Base-by-base conservation (phyloP, 495 filamentous ascomycete genomes). In the Geopyxis carbonaria region DNA sequence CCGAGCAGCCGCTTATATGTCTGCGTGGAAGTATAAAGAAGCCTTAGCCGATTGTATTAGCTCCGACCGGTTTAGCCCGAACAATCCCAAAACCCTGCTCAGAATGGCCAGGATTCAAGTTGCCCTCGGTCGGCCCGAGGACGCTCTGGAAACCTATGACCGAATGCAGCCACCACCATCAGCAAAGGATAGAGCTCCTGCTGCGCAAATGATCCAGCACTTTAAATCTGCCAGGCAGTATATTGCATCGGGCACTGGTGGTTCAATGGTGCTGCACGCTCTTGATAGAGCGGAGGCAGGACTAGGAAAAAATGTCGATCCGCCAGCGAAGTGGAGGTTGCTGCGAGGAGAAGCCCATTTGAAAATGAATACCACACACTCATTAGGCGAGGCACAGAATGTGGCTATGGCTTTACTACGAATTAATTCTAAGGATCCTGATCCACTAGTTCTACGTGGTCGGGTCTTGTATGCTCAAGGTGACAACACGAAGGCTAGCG, bases 301-400 rank as follows among this genome's bases (percentile, higher is more conserved):
- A 10, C 64, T 97, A 15, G 89, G 84, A 2, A 34, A 57, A 22
- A 73, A 72, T 15, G 83, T 83, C 14, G 64, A 70, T 42, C 73
- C 75, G 57, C 89, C 89, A 11, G 71, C 86, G 57, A 87, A 91
- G 56, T 97, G 89, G 89, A 77, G 75, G 51, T 61, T 97, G 42
- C 72, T 97, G 74, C 69, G 80, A 11, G 91, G 83, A 15, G 86
- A 93, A 60, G 91, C 91, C n/a, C 78, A 89, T 47, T 62, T 97
- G 34, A 89, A 80, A 66, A 85, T 95, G 79, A 80, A 79, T 38
- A 85, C 79, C 49, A 69, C 70, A 40, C 94, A 93, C 60, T 75
- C 83, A 3, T 64, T 91, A 2, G 85, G 83, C 24, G 87, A 93
- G 51, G 87, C 82, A 10, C 82, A 93, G 59, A 87, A 85, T 55